Base-by-base conservation (phyloP, 1,284 basidiomycete species). In the Ceratobasidium sp. region DNA sequence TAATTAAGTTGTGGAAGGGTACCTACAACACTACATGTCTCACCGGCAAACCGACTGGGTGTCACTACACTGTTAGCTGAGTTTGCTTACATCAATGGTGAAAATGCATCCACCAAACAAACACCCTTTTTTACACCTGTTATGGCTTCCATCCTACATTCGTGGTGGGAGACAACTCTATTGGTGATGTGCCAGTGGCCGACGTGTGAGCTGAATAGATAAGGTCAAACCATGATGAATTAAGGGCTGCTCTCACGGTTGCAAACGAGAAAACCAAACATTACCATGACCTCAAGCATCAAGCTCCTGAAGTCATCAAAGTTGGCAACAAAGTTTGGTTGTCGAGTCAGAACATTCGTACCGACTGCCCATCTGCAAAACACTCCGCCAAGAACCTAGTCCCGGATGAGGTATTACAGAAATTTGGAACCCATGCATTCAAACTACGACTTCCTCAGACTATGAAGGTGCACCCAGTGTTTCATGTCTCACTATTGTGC, bases 401-500 rank as follows among this genome's bases (percentile, higher is more conserved):
- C 15, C 82, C 81, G 0, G 82, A 79, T 76, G 62, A 25, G 13
- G 76, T 83, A 34, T 17, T 69, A 0, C 29, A 78, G 56, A 62
- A 77, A 40, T 32, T 80, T 64, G 56, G 61, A 22, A 62, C 32
- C 51, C 40, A 70, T 13, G 76, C 75, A 8, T 81, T 69, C 74
- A 37, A 79, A 62, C 59, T 81, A 29, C 40, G 80, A 49, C 71
- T 82, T 40, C 80, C 82, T 34, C 13, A 69, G 34, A n/a, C 77
- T 37, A 70, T 78, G 67, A 61, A 76, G 51, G 77, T 83, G 1
- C 83, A 84, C 69, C 76, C 80, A 0, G 80, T 82, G 17, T 83
- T 83, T 78, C 82, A 84, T 67, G 77, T 80, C 3, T 77, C 70
- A 7, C 78, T 80, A 9, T 77, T 84, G 0, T 37, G 71, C 34